Conservation (phyloP, 1,284 basidiomycete genomes). For the Apiotrichum laibachii region DNA sequence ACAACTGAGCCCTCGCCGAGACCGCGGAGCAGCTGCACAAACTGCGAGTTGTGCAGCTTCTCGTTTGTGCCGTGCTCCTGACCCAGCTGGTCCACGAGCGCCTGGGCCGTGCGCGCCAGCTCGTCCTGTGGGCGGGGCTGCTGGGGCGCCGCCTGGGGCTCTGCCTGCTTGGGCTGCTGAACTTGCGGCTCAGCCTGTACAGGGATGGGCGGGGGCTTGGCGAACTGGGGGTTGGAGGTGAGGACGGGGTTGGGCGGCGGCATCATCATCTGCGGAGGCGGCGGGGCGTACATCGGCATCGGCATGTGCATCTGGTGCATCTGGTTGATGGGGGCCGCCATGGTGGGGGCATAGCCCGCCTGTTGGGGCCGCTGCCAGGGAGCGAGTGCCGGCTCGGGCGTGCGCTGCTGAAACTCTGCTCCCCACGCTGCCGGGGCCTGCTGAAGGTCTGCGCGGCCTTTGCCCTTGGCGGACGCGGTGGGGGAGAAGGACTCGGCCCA, state of each 20-base stretch:
- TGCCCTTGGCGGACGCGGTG: conserved; percentile 13
- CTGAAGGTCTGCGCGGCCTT: conserved; percentile 12
- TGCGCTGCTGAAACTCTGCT: conserved; percentile 21
- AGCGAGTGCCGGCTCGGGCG: conserved; percentile 10
- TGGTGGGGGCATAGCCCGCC: not conserved
- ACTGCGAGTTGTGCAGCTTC: conserved; percentile 85
- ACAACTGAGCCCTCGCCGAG: conserved; percentile 78
- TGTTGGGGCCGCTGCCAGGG: conserved; percentile 19
- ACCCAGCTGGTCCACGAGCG: conserved; percentile 64
- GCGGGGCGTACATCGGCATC: conserved; percentile 15
- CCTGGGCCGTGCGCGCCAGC: conserved; percentile 69
- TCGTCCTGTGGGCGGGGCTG: conserved; percentile 55
- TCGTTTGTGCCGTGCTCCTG: conserved; percentile 59
- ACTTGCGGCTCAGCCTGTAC: conserved; percentile 7
- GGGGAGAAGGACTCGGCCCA: conserved; percentile 28
- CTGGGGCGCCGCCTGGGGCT: conserved; percentile 4
- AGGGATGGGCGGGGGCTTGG: conserved; percentile 3
- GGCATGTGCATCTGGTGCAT: not conserved
- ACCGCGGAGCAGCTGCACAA: conserved; percentile 81
- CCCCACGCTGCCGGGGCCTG: conserved; percentile 15
- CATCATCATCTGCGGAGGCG: conserved; percentile 8
- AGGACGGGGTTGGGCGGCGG: conserved; percentile 5
- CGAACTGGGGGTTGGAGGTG: conserved; percentile 11
- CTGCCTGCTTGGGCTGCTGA: conserved; percentile 4
- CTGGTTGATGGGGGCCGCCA: not conserved